Evolutionary conservation across 306 rosid genomes (phyloP).

Genomic region (Medicago lupulina): DNA sequence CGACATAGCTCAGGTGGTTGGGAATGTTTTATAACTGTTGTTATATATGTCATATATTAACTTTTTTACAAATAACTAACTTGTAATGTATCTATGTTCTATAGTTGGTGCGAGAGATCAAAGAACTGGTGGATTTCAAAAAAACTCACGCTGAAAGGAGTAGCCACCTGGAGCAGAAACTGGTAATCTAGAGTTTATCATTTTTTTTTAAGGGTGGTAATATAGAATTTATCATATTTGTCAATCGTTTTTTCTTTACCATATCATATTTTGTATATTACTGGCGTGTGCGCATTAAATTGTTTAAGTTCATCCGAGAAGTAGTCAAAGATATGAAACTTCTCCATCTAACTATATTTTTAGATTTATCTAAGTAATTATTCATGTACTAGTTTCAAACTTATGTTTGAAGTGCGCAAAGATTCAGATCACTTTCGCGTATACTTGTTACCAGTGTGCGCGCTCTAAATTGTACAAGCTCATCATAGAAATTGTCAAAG

Average conservation of each 20-base stretch:
- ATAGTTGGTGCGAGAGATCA: constrained; percentile 75
- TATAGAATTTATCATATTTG: background rate
- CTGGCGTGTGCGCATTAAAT: no score
- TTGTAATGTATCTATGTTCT: constrained; percentile 48
- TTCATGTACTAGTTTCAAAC: no score
- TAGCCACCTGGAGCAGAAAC: constrained; percentile 65
- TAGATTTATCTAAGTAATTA: no score
- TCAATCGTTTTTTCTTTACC: constrained; percentile 22
- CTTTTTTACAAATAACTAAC: constrained; percentile 41
- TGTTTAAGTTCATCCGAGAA: no score
- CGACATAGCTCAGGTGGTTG: constrained; percentile 59
- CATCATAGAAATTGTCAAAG: no score
- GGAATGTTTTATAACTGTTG: constrained; percentile 19
- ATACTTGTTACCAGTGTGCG: no score
- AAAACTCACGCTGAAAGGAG: constrained; percentile 56
- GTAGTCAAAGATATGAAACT: no score
- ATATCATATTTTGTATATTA: background rate
- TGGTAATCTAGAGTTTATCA: constrained; percentile 54
- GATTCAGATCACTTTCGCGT: no score
- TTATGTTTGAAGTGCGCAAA: no score
- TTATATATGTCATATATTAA: constrained; percentile 15
- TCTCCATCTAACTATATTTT: no score
- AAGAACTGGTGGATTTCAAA: constrained; percentile 63
- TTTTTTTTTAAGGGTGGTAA: background rate
- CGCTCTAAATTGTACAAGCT: no score